Percentiles rank a stretch among this genome's conserved stretches.
Evolutionary conservation across 2,329 filamentous ascomycete species (phyloP).

Genomic region (Aspergillus fructus): DNA sequence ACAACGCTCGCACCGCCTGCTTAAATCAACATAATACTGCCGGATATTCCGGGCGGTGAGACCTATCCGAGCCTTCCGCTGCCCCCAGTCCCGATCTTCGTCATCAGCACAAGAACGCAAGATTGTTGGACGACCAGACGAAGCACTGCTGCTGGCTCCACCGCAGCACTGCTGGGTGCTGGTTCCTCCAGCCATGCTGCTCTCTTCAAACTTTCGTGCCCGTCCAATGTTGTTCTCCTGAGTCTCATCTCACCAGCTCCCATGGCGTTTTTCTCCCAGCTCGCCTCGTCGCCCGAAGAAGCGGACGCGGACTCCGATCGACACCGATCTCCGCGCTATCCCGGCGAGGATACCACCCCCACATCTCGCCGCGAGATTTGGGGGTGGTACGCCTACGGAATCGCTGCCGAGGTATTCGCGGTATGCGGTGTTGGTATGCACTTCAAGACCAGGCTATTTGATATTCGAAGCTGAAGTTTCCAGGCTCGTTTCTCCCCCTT

Average conservation of each 20-base stretch:
- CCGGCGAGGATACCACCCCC: slow-evolving; percentile 78
- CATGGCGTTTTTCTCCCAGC: slow-evolving; percentile 15
- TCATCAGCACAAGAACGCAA: slow-evolving; percentile 3
- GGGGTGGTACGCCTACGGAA: slow-evolving; percentile 91
- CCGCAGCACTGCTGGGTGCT: neutral
- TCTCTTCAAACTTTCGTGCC: slow-evolving; percentile 1
- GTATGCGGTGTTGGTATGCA: slow-evolving; percentile 70
- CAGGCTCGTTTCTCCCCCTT: slow-evolving; percentile 88
- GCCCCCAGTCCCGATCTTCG: neutral
- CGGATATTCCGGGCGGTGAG: neutral
- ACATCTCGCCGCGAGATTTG: slow-evolving; percentile 78
- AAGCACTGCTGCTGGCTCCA: slow-evolving; percentile 4
- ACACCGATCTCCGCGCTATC: slow-evolving; percentile 57
- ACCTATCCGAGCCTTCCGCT: slow-evolving; percentile 8
- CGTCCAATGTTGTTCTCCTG: neutral
- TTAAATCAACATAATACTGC: neutral
- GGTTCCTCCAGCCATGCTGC: slow-evolving; percentile 13
- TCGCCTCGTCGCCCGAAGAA: slow-evolving; percentile 15
- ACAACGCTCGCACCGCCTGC: neutral
- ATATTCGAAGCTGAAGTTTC: neutral
- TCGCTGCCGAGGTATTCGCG: slow-evolving; percentile 93
- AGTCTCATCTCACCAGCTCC: neutral
- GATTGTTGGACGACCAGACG: slow-evolving; percentile 1
- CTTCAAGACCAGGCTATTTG: neutral
- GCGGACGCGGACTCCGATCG: slow-evolving; percentile 19